Percentiles rank a stretch among this genome's conserved stretches.
Evolutionary conservation across 345 rosid species (phyloP).

Genomic region (Eucalyptus fibrosa): DNA sequence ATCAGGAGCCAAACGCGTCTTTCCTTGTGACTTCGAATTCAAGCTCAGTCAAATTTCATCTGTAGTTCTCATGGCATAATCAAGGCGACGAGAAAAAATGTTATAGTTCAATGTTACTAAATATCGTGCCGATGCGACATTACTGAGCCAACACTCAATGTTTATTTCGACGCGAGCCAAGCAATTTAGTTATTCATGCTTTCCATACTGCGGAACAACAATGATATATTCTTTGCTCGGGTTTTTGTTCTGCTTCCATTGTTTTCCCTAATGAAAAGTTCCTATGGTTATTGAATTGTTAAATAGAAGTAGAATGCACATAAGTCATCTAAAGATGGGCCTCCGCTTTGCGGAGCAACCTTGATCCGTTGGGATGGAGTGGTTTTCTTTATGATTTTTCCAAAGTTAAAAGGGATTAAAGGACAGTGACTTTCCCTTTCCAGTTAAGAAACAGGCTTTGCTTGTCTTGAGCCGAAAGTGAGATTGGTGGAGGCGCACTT

Average conservation of each 20-base stretch:
- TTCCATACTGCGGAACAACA: too few relatives aligned
- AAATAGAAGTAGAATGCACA: too few relatives aligned
- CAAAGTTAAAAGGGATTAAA: too few relatives aligned
- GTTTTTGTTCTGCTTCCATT: too few relatives aligned
- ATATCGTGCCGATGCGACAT: fast-evolving
- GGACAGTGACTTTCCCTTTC: neutral
- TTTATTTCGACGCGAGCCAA: neutral
- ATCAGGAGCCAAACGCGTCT: neutral
- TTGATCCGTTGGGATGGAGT: neutral
- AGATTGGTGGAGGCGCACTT: neutral
- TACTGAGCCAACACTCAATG: neutral
- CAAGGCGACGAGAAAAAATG: neutral
- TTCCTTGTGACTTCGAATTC: neutral
- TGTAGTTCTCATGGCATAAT: neutral
- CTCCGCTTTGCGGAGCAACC: neutral
- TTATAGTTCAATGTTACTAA: neutral
- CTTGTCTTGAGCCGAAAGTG: neutral
- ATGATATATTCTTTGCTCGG: too few relatives aligned
- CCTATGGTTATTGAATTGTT: too few relatives aligned
- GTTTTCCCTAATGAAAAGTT: too few relatives aligned
- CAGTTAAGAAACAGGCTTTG: neutral
- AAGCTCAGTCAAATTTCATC: neutral
- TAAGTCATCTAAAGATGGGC: neutral
- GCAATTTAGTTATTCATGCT: neutral
- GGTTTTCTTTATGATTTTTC: neutral